These are phyloP conservation scores for Citrus hindsii DNA, from an alignment of 345 rosid genomes.

Conservation along the genomic window DNA sequence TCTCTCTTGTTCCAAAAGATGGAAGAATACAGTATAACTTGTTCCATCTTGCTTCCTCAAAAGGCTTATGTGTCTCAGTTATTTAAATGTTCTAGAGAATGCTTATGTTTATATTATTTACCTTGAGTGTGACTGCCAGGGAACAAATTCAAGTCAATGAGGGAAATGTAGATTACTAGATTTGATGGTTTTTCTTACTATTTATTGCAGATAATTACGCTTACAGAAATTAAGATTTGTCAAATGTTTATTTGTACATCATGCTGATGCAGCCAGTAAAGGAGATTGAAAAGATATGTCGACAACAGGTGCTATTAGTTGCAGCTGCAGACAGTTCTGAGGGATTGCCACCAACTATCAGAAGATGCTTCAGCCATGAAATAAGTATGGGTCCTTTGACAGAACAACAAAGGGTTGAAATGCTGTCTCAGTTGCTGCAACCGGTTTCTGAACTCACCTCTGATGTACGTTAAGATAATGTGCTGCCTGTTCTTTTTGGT, in stretches of 20 bases:
- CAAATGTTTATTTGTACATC: conserved; percentile 11
- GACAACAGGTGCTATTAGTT: conserved; percentile 67
- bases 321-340: conserved; percentile 85
- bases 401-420: conserved; percentile 78
- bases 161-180: background rate
- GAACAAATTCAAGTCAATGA: background rate
- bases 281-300: conserved; percentile 31
- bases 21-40: background rate
- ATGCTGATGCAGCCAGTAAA: conserved; percentile 34
- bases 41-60: background rate
- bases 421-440: conserved; percentile 72
- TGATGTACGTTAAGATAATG: conserved; percentile 44
- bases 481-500: background rate
- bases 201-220: background rate
- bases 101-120: background rate
- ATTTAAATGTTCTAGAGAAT: background rate
- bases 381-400: conserved; percentile 68
- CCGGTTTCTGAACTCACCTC: conserved; percentile 59
- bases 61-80: background rate
- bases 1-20: background rate
- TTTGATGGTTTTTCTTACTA: background rate
- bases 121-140: background rate
- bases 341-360: conserved; percentile 75
- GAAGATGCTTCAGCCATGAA: conserved; percentile 98
- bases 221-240: conserved; percentile 1